Conservation (phyloP, 495 filamentous ascomycete genomes). For the Alectoria sarmentosa region DNA sequence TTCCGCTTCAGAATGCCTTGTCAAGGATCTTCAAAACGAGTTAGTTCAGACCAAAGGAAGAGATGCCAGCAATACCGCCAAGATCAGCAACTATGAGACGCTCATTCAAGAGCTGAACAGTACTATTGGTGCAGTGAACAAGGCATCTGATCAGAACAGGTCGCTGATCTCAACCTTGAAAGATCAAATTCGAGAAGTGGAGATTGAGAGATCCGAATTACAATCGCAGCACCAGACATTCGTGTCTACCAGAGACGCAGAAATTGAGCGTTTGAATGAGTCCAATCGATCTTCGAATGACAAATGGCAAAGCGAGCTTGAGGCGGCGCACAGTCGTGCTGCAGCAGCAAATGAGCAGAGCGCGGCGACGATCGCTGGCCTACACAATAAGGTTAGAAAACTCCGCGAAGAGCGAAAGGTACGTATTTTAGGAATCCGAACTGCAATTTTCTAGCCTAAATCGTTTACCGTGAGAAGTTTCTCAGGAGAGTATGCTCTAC, state of each 20-base stretch:
- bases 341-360: constrained; percentile 5
- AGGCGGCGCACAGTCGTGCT: neutral
- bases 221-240: constrained; percentile 2
- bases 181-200: neutral
- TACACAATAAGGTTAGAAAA: constrained; percentile 3
- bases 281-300: constrained; percentile 8
- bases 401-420: constrained; percentile 12
- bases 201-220: constrained; percentile 8
- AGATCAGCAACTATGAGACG: neutral
- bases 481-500: neutral
- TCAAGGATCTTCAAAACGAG: neutral
- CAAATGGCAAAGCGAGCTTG: constrained; percentile 9
- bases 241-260: constrained; percentile 3
- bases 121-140: constrained; percentile 1
- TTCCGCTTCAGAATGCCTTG: neutral
- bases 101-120: neutral
- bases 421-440: neutral
- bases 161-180: constrained; percentile 8
- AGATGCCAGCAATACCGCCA: neutral
- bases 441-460: neutral
- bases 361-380: neutral
- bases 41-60: neutral
- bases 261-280: constrained; percentile 3
- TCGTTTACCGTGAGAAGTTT: neutral
- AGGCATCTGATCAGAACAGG: constrained; percentile 3